Evolutionary conservation across 257 asterid genomes (phyloP), one percentile per base, ranked within the genome.

Genomic region (Gentiana dahurica): DNA sequence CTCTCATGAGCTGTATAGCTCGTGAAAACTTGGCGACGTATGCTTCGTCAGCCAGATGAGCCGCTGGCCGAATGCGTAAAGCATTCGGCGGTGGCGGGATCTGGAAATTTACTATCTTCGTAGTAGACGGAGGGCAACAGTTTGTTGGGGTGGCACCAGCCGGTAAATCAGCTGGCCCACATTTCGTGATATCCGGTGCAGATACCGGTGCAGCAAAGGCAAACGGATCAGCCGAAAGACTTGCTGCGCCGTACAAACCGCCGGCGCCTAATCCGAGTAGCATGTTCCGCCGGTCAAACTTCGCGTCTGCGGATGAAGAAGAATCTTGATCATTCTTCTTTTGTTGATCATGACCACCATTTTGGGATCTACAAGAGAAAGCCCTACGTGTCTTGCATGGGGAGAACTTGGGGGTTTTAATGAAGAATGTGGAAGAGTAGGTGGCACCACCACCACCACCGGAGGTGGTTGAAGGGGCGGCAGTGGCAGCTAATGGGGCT

Each of bases 151-250:
- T 39, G 1, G 86, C 89, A 12, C 87, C 90, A 0, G 51, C 35
- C 0, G 97, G 95, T 7, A 85, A 60, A 57, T 88, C 80, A 0
- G 94, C 91, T 0, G 97, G 79, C 36, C 97, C 95, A 57, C 97
- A 88, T 74, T 81, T 73, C 0, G 89, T 61, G 64, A 83, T 63
- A 62, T 88, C 95, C 0, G 97, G 95, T 37, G 66, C 85, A 13
- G 76, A 1, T 0, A 85, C 55, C 0, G 97, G 95, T 50, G 86
- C 87, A 1, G 91, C 80, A 9, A 77, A 60, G 5, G 91, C 70
- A 44, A 78, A 72, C 0, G 89, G 89, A 50, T 61, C 67, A 50
- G 77, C 55, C 52, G 81, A 62, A 48, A 80, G 71, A 33, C 53
- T 67, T 46, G 89, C 63, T 61, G 92, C 85, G 36, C 94, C 87